These are phyloP conservation scores for Colletotrichum zoysiae DNA, from an alignment of 2,329 filamentous ascomycete genomes.

Conservation along the genomic window DNA sequence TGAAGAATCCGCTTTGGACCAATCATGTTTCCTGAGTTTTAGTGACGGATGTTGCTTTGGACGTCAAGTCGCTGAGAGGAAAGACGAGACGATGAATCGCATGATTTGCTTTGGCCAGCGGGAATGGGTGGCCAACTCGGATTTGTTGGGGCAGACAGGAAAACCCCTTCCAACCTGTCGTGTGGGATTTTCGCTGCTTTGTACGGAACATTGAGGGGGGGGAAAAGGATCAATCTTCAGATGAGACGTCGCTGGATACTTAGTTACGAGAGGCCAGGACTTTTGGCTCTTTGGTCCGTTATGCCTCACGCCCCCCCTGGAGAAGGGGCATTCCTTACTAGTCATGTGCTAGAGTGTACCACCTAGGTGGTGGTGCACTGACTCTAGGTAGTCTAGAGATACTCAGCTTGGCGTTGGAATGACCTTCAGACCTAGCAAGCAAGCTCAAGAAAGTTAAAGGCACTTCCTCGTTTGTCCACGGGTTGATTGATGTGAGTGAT, in stretches of 20 bases:
- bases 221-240: conserved; percentile 33
- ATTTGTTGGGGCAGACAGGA: conserved; percentile 35
- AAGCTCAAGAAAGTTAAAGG: conserved; percentile 29
- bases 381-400: conserved; percentile 12
- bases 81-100: conserved; percentile 38
- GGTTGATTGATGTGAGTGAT: not conserved
- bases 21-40: conserved; percentile 17
- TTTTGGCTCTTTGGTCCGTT: conserved; percentile 12
- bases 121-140: conserved; percentile 35
- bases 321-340: conserved; percentile 16
- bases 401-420: conserved; percentile 30
- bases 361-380: conserved; percentile 13
- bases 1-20: conserved; percentile 25
- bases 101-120: conserved; percentile 39
- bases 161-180: conserved; percentile 39
- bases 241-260: conserved; percentile 28
- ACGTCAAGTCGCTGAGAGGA: conserved; percentile 17
- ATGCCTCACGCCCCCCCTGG: conserved; percentile 17
- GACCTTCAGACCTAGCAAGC: conserved; percentile 34
- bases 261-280: conserved; percentile 8
- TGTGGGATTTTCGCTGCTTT: conserved; percentile 25
- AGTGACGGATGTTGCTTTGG: conserved; percentile 17
- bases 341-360: conserved; percentile 16
- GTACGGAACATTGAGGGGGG: conserved; percentile 30
- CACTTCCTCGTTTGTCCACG: not conserved